A percentile compares a stretch with the other conserved stretches of the same genome.
These are phyloP conservation scores for Puccinellia tenuiflora DNA, from an alignment of 176 grass and related monocot genomes.

Conservation along the genomic window DNA sequence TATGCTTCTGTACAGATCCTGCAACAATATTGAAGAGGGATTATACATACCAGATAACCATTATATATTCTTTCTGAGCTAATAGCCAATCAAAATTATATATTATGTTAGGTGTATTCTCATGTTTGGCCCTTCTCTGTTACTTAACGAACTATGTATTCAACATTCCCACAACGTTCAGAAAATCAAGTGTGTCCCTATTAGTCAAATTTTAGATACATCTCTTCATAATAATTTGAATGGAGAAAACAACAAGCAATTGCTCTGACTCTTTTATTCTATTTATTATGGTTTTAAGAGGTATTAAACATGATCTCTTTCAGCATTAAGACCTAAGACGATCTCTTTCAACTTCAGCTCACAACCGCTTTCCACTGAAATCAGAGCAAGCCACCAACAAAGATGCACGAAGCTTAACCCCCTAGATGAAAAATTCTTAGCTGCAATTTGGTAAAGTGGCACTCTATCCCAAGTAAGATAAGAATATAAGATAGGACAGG, in stretches of 20 bases:
- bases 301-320: not conserved
- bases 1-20: slow-evolving; percentile 82
- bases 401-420: not conserved
- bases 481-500: not conserved
- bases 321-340: not conserved
- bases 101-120: not conserved
- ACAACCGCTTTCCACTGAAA: not conserved
- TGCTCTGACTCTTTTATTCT: not conserved
- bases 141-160: not conserved
- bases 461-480: not conserved
- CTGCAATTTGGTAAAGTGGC: not conserved
- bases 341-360: not conserved
- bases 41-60: not conserved
- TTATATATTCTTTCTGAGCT: not conserved
- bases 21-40: slow-evolving; percentile 13
- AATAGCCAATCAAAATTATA: not conserved
- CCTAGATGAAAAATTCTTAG: not conserved
- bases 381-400: not conserved
- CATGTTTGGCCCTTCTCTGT: not conserved
- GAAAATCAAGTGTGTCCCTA: not conserved
- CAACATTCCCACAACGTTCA: not conserved
- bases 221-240: not conserved
- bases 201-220: not conserved
- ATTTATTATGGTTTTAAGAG: not conserved
- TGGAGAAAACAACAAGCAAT: not conserved